phyloP scores from a whole-genome alignment of 129 eudicot genomes.

The carrot (Daucus carota) region DNA sequence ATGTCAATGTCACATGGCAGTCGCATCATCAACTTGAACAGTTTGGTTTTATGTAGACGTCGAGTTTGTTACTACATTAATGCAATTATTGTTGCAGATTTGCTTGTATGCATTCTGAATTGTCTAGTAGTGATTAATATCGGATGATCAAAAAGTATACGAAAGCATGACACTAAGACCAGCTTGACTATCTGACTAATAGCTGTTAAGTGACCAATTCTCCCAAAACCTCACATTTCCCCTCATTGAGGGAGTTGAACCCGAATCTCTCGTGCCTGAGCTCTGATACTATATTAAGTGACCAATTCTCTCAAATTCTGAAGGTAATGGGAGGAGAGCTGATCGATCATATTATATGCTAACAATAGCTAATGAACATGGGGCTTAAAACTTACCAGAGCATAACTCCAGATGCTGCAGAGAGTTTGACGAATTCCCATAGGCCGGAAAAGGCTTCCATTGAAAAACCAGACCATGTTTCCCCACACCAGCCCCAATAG shows the following conservation, averaged over 20 bases:
- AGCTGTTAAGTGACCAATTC: too few species aligned
- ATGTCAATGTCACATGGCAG: not conserved
- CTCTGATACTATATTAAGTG: too few species aligned
- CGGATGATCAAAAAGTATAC: not conserved
- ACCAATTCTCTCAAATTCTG: too few species aligned
- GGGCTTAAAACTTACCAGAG: not conserved
- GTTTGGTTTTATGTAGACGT: not conserved
- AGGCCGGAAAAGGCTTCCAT: slow-evolving; percentile 1
- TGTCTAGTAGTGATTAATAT: too few species aligned
- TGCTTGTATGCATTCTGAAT: too few species aligned
- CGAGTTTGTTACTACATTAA: not conserved
- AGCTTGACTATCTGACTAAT: not conserved
- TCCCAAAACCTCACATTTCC: too few species aligned
- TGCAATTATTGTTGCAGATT: not conserved
- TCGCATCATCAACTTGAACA: not conserved
- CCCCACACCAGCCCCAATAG: not conserved
- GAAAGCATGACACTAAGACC: not conserved
- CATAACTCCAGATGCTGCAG: slow-evolving; percentile 7
- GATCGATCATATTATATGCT: too few species aligned
- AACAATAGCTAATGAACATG: too few species aligned
- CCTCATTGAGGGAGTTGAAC: too few species aligned
- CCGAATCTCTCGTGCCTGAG: too few species aligned
- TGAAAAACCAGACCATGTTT: slow-evolving; percentile 1
- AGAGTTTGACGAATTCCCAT: not conserved
- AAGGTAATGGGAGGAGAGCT: too few species aligned